Evolutionary conservation across 345 rosid genomes (phyloP).

Genomic region (Brassica nigra): DNA sequence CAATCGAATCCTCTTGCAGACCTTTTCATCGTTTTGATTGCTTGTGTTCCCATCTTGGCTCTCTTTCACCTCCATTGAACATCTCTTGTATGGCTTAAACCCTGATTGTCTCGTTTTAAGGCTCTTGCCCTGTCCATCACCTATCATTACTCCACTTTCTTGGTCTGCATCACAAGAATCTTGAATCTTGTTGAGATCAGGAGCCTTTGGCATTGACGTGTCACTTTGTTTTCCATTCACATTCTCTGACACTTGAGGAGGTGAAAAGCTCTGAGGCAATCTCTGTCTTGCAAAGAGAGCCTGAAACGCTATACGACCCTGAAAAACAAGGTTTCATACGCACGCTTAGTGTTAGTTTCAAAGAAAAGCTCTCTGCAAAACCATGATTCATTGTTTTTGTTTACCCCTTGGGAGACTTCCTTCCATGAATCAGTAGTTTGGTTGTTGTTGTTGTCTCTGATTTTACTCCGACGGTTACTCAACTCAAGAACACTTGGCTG

Average conservation of each 20-base stretch:
- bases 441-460: slow-evolving; percentile 45
- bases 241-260: slow-evolving; percentile 47
- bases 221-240: slow-evolving; percentile 39
- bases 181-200: slow-evolving; percentile 47
- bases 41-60: slow-evolving; percentile 43
- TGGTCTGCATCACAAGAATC: slow-evolving; percentile 48
- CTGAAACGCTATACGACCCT: slow-evolving; percentile 91
- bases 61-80: slow-evolving; percentile 80
- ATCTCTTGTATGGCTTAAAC: slow-evolving; percentile 95
- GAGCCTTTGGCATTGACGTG: slow-evolving; percentile 31
- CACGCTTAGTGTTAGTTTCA: background rate
- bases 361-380: background rate
- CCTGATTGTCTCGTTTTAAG: slow-evolving; percentile 69
- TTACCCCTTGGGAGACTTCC: slow-evolving; percentile 88
- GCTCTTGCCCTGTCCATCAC: slow-evolving; percentile 54
- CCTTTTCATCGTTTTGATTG: slow-evolving; percentile 69
- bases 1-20: slow-evolving; percentile 82
- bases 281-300: slow-evolving; percentile 84
- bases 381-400: background rate
- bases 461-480: slow-evolving; percentile 58
- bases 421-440: slow-evolving; percentile 72
- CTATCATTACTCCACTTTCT: slow-evolving; percentile 55
- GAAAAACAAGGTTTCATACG: slow-evolving; percentile 6
- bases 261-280: slow-evolving; percentile 97
- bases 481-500: slow-evolving; percentile 45